A percentile compares a stretch with the other conserved stretches of the same genome.
These are phyloP conservation scores for Erucastrum elatum DNA, from an alignment of 345 rosid genomes.

Conservation along the genomic window DNA sequence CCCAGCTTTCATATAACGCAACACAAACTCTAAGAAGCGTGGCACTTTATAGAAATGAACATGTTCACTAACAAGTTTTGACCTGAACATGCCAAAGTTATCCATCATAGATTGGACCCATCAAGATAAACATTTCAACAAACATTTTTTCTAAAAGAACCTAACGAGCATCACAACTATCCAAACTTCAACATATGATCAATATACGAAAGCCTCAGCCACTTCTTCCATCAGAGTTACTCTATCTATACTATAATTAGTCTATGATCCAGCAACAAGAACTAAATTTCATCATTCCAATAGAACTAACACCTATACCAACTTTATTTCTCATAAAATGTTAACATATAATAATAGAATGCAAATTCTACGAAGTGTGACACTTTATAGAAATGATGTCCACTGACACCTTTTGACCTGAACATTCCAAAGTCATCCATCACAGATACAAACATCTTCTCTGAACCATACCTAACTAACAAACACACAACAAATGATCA, in stretches of 20 bases:
- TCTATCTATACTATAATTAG: not conserved
- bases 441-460: not conserved
- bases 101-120: constrained; percentile 5
- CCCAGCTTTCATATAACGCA: not conserved
- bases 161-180: not conserved
- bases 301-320: not conserved
- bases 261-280: not conserved
- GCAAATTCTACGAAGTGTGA: not conserved
- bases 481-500: constrained; percentile 5
- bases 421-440: constrained; percentile 9
- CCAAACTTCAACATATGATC: not conserved
- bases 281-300: not conserved
- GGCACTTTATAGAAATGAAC: not conserved
- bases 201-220: not conserved
- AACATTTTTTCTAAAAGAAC: not conserved
- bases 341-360: not conserved
- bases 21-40: not conserved
- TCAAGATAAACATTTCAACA: not conserved
- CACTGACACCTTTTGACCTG: not conserved
- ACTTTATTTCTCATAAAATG: not conserved
- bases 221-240: not conserved
- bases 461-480: not conserved
- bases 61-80: not conserved
- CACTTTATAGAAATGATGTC: not conserved
- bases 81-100: not conserved